A percentile compares a stretch with the other conserved stretches of the same genome.
Conservation (phyloP, 768 basidiomycete genomes). For the Mrakia gelida region DNA sequence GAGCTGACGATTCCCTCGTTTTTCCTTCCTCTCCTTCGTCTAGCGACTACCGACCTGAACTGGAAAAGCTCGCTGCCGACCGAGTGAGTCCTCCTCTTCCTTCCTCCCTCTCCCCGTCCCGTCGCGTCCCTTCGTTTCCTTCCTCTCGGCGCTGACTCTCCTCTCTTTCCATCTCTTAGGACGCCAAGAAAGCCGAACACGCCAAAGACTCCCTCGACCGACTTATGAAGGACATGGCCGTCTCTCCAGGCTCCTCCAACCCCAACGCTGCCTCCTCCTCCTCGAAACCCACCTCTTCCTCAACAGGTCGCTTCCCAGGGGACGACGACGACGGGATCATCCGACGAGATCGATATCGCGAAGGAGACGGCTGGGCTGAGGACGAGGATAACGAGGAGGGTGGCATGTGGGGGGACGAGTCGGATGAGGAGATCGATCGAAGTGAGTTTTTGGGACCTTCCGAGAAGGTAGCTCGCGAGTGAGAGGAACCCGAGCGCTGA, state of each 20-base stretch:
- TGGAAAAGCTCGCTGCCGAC: conserved; percentile 57
- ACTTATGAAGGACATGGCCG: conserved; percentile 45
- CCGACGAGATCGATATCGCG: conserved; percentile 21
- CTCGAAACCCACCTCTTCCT: not conserved
- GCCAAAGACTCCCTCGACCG: conserved; percentile 43
- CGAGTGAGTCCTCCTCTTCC: conserved; percentile 34
- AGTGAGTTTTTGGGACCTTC: conserved; percentile 9
- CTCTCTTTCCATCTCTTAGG: conserved; percentile 19
- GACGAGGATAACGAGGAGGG: conserved; percentile 27
- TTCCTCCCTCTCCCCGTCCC: not conserved
- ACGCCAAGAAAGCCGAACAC: conserved; percentile 40
- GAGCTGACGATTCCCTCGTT: not conserved
- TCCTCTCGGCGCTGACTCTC: not conserved
- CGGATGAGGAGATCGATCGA: conserved; percentile 32
- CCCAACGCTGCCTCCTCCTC: conserved; percentile 13
- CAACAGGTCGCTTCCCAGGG: conserved; percentile 13
- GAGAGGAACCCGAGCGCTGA: not conserved
- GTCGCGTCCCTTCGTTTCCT: not conserved
- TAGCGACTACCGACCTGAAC: conserved; percentile 89
- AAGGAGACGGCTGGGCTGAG: conserved; percentile 26
- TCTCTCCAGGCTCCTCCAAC: conserved; percentile 27
- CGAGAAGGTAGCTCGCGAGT: not conserved
- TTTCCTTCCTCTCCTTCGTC: not conserved
- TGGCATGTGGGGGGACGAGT: conserved; percentile 32
- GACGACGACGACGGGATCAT: conserved; percentile 34